phyloP scores from a whole-genome alignment of 768 basidiomycete genomes.

The Naganishia kalamii region DNA sequence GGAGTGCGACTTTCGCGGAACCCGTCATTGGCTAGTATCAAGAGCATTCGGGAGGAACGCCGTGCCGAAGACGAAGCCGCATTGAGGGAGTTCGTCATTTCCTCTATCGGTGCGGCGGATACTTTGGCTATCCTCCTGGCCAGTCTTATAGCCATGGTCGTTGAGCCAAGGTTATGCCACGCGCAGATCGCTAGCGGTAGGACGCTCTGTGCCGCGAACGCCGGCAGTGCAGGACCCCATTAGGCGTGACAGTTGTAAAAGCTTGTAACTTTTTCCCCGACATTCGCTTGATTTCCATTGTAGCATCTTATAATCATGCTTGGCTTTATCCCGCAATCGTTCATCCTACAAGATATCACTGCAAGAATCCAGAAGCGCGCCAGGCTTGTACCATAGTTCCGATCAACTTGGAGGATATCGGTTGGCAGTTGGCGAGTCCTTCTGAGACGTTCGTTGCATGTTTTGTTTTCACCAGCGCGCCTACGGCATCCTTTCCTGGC shows the following conservation, averaged over 20 bases:
- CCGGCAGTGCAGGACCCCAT: not conserved
- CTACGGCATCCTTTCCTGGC: slow-evolving; percentile 33
- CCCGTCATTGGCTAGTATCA: slow-evolving; percentile 16
- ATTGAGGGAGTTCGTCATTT: slow-evolving; percentile 16
- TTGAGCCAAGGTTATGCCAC: slow-evolving; percentile 17
- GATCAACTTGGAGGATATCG: slow-evolving; percentile 43
- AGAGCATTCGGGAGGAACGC: slow-evolving; percentile 17
- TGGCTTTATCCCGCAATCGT: not conserved
- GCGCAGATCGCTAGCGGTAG: slow-evolving; percentile 14
- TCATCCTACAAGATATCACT: not conserved
- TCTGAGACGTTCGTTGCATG: slow-evolving; percentile 40
- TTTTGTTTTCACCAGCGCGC: slow-evolving; percentile 39
- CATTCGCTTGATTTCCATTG: not conserved
- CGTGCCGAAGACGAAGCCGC: slow-evolving; percentile 18
- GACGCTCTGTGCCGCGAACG: slow-evolving; percentile 1
- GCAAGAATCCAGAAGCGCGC: slow-evolving; percentile 48
- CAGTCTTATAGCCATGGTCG: slow-evolving; percentile 15
- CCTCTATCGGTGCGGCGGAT: slow-evolving; percentile 20
- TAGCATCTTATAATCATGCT: not conserved
- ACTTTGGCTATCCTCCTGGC: slow-evolving; percentile 19
- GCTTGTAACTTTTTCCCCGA: not conserved
- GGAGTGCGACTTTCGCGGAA: slow-evolving; percentile 16
- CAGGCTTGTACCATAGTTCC: slow-evolving; percentile 50
- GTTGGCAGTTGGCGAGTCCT: slow-evolving; percentile 36
- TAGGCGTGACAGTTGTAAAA: not conserved